Percentiles rank a stretch among this genome's conserved stretches.
These are phyloP conservation scores for Laguncularia racemosa DNA, from an alignment of 345 rosid genomes.

Conservation along the genomic window DNA sequence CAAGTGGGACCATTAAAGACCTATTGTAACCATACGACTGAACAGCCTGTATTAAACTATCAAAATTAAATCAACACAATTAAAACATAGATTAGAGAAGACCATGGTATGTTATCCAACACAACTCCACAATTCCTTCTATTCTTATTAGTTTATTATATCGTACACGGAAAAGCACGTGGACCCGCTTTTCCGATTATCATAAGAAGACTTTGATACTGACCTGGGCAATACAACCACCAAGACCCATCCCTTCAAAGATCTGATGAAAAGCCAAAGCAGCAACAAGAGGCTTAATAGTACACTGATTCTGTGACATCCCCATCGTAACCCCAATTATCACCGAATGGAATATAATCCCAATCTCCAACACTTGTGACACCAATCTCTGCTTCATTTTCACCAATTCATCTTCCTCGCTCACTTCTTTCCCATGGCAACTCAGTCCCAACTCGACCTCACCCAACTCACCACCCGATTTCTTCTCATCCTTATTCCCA, in stretches of 20 bases:
- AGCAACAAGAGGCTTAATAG: conserved; percentile 76
- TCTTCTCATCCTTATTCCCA: conserved; percentile 7
- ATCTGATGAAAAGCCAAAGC: conserved; percentile 93
- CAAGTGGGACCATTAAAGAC: too few species aligned
- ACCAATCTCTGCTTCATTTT: conserved; percentile 77
- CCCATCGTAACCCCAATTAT: conserved; percentile 95
- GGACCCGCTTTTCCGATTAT: too few species aligned
- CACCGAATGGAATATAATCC: conserved; percentile 90
- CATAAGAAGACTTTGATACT: too few species aligned
- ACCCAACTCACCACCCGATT: conserved; percentile 5
- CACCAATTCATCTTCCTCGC: conserved; percentile 27
- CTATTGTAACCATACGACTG: too few species aligned
- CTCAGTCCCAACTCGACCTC: conserved; percentile 26
- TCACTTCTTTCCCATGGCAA: conserved; percentile 21
- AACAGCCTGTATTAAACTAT: too few species aligned
- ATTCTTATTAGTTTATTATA: too few species aligned
- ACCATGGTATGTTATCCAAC: not conserved
- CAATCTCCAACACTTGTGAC: conserved; percentile 88
- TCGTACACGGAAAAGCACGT: too few species aligned
- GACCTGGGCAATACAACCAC: conserved; percentile 99
- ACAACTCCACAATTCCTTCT: too few species aligned
- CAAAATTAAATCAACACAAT: too few species aligned
- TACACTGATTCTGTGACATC: conserved; percentile 91
- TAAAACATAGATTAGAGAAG: too few species aligned
- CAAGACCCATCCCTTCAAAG: conserved; percentile 95